These are phyloP conservation scores for Melanogaster broomeanus DNA, from an alignment of 768 basidiomycete species.

Conservation along the genomic window DNA sequence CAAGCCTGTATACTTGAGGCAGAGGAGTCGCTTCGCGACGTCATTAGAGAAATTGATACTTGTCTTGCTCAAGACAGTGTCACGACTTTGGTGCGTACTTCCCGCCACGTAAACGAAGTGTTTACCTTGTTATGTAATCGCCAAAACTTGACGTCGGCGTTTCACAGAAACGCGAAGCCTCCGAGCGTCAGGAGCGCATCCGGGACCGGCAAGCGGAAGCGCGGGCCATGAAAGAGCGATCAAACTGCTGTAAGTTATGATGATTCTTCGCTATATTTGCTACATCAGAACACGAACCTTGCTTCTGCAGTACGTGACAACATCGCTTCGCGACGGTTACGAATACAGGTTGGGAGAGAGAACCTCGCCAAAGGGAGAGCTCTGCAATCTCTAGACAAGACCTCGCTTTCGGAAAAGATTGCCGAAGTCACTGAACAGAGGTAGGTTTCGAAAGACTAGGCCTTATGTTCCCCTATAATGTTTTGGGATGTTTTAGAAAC, in stretches of 20 bases:
- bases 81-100: slow-evolving; percentile 44
- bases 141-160: slow-evolving; percentile 24
- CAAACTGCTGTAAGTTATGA: slow-evolving; percentile 46
- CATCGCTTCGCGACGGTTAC: slow-evolving; percentile 45
- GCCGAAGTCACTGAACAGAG: slow-evolving; percentile 40
- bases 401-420: slow-evolving; percentile 26
- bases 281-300: slow-evolving; percentile 10
- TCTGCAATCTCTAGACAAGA: slow-evolving; percentile 35
- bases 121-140: slow-evolving; percentile 22
- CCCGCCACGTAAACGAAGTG: slow-evolving; percentile 7
- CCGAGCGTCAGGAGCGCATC: slow-evolving; percentile 61
- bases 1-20: slow-evolving; percentile 56
- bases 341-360: slow-evolving; percentile 48
- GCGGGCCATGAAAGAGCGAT: slow-evolving; percentile 42
- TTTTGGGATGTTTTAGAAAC: slow-evolving; percentile 39
- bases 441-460: slow-evolving; percentile 24
- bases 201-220: slow-evolving; percentile 48
- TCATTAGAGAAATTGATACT: slow-evolving; percentile 49
- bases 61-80: slow-evolving; percentile 44
- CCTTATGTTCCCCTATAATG: slow-evolving; percentile 11
- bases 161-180: slow-evolving; percentile 64
- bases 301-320: slow-evolving; percentile 40
- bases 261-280: slow-evolving; percentile 21
- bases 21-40: slow-evolving; percentile 47
- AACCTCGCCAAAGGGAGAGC: slow-evolving; percentile 45